A percentile compares a stretch with the other conserved stretches of the same genome.
These are phyloP conservation scores for Cadophora luteo-olivacea DNA, from an alignment of 2,329 filamentous ascomycete genomes.

Conservation along the genomic window DNA sequence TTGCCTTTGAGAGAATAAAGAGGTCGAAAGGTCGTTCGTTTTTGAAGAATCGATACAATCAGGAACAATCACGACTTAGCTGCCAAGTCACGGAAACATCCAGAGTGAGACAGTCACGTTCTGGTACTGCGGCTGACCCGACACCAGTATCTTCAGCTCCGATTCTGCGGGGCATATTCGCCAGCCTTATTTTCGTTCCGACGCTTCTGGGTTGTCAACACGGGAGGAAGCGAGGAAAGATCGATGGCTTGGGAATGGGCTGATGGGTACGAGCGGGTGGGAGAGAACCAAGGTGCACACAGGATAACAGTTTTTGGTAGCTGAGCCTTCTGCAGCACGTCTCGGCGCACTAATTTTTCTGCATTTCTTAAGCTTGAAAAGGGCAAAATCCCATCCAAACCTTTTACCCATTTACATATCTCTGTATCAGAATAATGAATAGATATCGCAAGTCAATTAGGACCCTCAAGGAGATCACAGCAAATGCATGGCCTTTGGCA, in stretches of 20 bases:
- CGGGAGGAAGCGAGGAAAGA: neutral
- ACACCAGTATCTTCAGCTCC: neutral
- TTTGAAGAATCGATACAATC: neutral
- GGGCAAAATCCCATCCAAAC: too few relatives aligned
- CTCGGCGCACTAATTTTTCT: too few relatives aligned
- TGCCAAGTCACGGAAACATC: neutral
- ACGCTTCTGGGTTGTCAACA: neutral
- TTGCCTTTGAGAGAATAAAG: neutral
- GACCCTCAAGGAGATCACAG: too few relatives aligned
- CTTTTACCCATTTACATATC: too few relatives aligned
- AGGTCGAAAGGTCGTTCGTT: neutral
- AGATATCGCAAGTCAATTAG: too few relatives aligned
- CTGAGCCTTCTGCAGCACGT: too few relatives aligned
- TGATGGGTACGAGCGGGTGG: too few relatives aligned
- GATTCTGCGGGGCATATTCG: neutral
- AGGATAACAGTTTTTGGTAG: too few relatives aligned
- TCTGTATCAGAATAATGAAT: too few relatives aligned
- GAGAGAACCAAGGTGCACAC: too few relatives aligned
- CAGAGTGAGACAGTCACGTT: neutral
- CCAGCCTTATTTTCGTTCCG: neutral
- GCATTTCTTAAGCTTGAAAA: too few relatives aligned
- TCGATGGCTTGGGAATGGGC: neutral
- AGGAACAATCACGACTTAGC: neutral
- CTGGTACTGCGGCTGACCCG: neutral
- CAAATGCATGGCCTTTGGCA: too few relatives aligned